These are phyloP conservation scores for Amanita fuliginea DNA, from an alignment of 768 basidiomycete species.

Conservation along the genomic window DNA sequence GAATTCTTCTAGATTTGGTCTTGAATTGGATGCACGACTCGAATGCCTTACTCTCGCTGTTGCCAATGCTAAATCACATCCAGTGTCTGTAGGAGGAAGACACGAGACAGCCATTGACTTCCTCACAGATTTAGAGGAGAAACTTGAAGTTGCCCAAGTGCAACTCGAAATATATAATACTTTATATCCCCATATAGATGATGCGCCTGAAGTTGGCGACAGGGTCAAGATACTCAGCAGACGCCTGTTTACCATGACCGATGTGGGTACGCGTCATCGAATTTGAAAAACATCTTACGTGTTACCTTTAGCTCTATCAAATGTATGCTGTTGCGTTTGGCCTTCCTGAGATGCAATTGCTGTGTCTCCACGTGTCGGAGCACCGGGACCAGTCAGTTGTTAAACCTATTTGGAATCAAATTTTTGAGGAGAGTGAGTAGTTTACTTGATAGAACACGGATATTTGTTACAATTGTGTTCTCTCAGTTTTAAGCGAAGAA, in stretches of 20 bases:
- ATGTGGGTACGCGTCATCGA: constrained; percentile 38
- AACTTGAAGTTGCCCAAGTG: constrained; percentile 92
- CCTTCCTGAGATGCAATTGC: constrained; percentile 70
- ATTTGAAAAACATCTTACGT: background rate
- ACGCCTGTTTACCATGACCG: constrained; percentile 68
- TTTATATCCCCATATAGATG: constrained; percentile 47
- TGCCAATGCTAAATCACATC: constrained; percentile 93
- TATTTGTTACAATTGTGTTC: background rate
- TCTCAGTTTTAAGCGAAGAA: constrained; percentile 44
- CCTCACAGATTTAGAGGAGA: constrained; percentile 91
- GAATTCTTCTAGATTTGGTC: constrained; percentile 39
- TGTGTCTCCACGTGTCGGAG: constrained; percentile 90
- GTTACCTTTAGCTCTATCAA: constrained; percentile 60
- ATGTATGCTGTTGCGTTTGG: constrained; percentile 82
- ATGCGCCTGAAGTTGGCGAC: constrained; percentile 51
- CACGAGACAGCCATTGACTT: constrained; percentile 92
- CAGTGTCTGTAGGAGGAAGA: constrained; percentile 61
- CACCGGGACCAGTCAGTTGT: constrained; percentile 79
- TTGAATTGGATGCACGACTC: constrained; percentile 62
- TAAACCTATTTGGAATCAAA: constrained; percentile 78
- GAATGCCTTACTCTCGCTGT: constrained; percentile 93
- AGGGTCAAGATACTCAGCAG: constrained; percentile 49
- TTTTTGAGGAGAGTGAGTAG: constrained; percentile 67
- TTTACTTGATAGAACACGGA: background rate
- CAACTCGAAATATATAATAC: constrained; percentile 84